phyloP scores from a whole-genome alignment of 1,139 yeast genomes.

The Protomyces gravidus region DNA sequence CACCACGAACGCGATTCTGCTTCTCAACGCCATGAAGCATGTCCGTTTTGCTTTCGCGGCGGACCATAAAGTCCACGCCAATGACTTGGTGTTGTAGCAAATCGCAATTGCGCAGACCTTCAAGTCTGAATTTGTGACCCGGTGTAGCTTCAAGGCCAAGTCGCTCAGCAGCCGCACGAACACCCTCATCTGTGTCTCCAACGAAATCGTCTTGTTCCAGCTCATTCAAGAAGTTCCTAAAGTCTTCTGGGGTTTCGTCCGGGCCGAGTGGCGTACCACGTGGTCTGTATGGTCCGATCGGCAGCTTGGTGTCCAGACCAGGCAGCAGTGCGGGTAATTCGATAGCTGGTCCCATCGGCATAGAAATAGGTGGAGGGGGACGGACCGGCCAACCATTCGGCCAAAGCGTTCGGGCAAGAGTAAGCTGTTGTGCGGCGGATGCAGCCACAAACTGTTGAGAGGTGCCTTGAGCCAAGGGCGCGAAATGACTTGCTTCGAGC shows the following conservation, averaged over 20 bases:
- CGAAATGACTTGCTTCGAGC: too few species aligned
- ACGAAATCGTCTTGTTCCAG: slow-evolving; percentile 3
- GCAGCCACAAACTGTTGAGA: too few species aligned
- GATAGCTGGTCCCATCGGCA: too few species aligned
- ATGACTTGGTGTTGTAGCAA: slow-evolving; percentile 60
- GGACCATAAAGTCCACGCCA: slow-evolving; percentile 76
- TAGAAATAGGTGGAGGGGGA: too few species aligned
- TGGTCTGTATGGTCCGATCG: too few species aligned
- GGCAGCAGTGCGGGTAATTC: too few species aligned
- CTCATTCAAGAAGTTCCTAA: slow-evolving; percentile 7
- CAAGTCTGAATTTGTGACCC: neutral
- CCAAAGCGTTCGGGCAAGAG: too few species aligned
- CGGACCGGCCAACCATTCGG: too few species aligned
- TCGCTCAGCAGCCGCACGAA: slow-evolving; percentile 6
- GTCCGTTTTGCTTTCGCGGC: slow-evolving; percentile 51
- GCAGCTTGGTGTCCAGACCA: too few species aligned
- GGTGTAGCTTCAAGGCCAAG: neutral
- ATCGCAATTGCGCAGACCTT: slow-evolving; percentile 5
- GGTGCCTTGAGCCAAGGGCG: too few species aligned
- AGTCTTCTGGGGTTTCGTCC: slow-evolving; percentile 5
- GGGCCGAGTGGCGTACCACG: neutral
- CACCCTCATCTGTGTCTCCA: slow-evolving; percentile 9
- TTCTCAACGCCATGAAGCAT: neutral
- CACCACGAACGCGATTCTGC: slow-evolving; percentile 26
- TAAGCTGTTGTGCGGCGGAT: too few species aligned